Percentiles rank a stretch among this genome's conserved stretches.
phyloP scores from a whole-genome alignment of 805 yeast species.

The Blastobotrys peoriensis region DNA sequence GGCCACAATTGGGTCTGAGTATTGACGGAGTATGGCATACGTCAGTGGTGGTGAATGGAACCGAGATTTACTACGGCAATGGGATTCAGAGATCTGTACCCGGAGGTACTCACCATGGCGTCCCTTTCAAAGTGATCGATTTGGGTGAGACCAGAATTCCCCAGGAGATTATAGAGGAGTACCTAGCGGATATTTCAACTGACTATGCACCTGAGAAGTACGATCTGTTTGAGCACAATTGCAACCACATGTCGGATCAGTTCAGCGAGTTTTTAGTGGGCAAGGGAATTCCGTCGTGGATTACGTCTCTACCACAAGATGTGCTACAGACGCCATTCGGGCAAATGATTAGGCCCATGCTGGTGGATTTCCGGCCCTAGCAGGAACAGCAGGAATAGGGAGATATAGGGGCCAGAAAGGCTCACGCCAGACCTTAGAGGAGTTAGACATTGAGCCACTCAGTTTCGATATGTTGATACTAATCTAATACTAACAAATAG shows the following conservation, averaged over 20 bases:
- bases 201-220: slow-evolving; percentile 45
- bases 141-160: slow-evolving; percentile 50
- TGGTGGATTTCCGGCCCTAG: slow-evolving; percentile 17
- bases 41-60: slow-evolving; percentile 43
- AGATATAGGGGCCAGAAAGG: too few species aligned
- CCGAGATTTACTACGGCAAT: slow-evolving; percentile 54
- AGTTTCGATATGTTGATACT: too few species aligned
- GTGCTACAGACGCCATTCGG: slow-evolving; percentile 49
- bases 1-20: slow-evolving; percentile 46
- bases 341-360: slow-evolving; percentile 38
- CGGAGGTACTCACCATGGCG: slow-evolving; percentile 55
- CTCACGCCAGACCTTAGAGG: too few species aligned
- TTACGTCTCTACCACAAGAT: slow-evolving; percentile 45
- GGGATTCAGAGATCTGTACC: slow-evolving; percentile 47
- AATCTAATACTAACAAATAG: too few species aligned
- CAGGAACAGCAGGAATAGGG: too few species aligned
- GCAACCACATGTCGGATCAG: slow-evolving; percentile 62
- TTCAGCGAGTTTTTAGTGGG: slow-evolving; percentile 54
- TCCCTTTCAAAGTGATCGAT: slow-evolving; percentile 46
- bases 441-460: too few species aligned
- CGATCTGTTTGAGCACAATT: slow-evolving; percentile 56
- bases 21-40: slow-evolving; percentile 61
- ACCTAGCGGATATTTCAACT: slow-evolving; percentile 42
- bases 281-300: slow-evolving; percentile 46
- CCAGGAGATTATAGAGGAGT: slow-evolving; percentile 48